phyloP scores from a whole-genome alignment of 352 stramenopile species.

The Phytophthora cryptogea region DNA sequence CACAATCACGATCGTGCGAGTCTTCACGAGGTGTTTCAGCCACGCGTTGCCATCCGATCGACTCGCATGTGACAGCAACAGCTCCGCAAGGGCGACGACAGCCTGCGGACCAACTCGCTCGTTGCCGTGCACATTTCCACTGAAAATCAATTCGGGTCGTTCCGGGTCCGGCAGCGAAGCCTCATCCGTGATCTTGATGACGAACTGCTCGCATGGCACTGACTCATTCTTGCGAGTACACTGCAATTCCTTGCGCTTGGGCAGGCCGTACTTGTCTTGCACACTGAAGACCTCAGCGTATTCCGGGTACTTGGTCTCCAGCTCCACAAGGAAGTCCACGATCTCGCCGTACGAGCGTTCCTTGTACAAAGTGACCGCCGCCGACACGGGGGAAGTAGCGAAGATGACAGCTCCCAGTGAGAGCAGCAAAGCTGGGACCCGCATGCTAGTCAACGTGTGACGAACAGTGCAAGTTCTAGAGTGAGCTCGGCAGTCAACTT shows the following conservation, averaged over 20 bases:
- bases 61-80: conserved; percentile 63
- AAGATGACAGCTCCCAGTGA: conserved; percentile 1
- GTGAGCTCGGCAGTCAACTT: conserved; percentile 4
- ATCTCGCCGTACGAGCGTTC: conserved; percentile 80
- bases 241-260: conserved; percentile 49
- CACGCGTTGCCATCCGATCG: conserved; percentile 51
- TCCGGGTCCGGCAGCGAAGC: conserved; percentile 55
- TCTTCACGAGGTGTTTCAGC: conserved; percentile 82
- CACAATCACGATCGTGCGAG: conserved; percentile 74
- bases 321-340: conserved; percentile 53
- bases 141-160: conserved; percentile 94
- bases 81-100: conserved; percentile 71
- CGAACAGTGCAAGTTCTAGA: conserved; percentile 4
- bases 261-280: conserved; percentile 77
- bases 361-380: conserved; percentile 31
- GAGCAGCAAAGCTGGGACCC: not conserved
- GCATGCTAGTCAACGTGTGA: conserved; percentile 19
- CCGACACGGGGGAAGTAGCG: not conserved
- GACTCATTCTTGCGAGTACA: conserved; percentile 48
- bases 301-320: conserved; percentile 61
- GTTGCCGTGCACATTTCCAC: conserved; percentile 93
- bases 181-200: conserved; percentile 87
- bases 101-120: conserved; percentile 92
- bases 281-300: conserved; percentile 83
- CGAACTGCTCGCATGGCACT: conserved; percentile 71